Percentiles rank a stretch among this genome's conserved stretches.
phyloP scores from a whole-genome alignment of 805 yeast genomes.

The Scheffersomyces lignosus region DNA sequence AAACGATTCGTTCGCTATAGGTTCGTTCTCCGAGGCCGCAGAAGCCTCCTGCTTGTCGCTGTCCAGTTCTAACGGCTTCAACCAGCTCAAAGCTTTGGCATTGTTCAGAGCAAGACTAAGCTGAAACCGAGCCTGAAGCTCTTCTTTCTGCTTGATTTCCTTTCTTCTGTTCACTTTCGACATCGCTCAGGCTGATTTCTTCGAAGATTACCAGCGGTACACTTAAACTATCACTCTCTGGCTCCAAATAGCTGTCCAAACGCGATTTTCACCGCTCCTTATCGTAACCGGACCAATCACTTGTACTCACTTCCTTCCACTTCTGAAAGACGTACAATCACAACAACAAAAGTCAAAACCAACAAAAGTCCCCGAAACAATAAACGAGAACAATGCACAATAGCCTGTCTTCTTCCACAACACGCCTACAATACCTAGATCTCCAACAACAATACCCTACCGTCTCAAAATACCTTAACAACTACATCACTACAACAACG shows the following conservation, averaged over 20 bases:
- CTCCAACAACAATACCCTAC: no score
- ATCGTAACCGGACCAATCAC: slow-evolving; percentile 4
- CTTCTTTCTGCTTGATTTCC: slow-evolving; percentile 48
- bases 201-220: slow-evolving; percentile 7
- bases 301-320: not conserved
- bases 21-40: slow-evolving; percentile 3
- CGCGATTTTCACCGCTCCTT: slow-evolving; percentile 10
- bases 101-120: slow-evolving; percentile 40
- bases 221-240: slow-evolving; percentile 27
- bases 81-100: slow-evolving; percentile 40
- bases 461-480: no score
- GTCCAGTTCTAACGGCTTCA: slow-evolving; percentile 13
- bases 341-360: slow-evolving; percentile 1
- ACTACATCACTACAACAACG: no score
- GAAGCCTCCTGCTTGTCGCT: slow-evolving; percentile 1
- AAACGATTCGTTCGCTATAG: slow-evolving; percentile 16
- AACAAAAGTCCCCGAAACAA: not conserved
- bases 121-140: slow-evolving; percentile 47
- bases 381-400: no score
- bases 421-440: no score
- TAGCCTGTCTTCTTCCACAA: no score
- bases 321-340: slow-evolving; percentile 2
- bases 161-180: slow-evolving; percentile 30
- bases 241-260: slow-evolving; percentile 25
- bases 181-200: slow-evolving; percentile 9